These are phyloP conservation scores for Aspergillus carlsbadensis DNA, from an alignment of 495 filamentous ascomycete species.

Conservation along the genomic window DNA sequence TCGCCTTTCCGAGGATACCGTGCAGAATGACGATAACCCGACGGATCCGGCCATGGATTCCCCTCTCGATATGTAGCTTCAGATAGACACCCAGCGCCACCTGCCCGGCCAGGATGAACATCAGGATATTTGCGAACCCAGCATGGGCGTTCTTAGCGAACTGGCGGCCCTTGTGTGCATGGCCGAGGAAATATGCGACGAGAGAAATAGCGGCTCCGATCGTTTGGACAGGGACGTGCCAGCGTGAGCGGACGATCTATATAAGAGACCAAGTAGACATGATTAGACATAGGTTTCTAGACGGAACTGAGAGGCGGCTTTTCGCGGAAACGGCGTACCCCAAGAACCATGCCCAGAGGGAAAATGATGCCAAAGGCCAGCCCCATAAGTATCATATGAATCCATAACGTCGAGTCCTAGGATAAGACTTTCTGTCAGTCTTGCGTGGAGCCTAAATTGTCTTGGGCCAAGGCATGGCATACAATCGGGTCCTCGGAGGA, in stretches of 20 bases:
- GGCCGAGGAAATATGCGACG: slow-evolving; percentile 86
- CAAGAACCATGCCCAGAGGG: slow-evolving; percentile 92
- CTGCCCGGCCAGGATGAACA: slow-evolving; percentile 75
- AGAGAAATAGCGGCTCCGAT: slow-evolving; percentile 72
- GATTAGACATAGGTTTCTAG: slow-evolving; percentile 1
- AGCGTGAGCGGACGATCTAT: slow-evolving; percentile 84
- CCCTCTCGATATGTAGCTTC: slow-evolving; percentile 82
- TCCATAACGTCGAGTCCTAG: slow-evolving; percentile 84
- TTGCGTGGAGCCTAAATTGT: neutral
- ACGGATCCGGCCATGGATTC: slow-evolving; percentile 76
- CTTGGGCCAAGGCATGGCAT: slow-evolving; percentile 19
- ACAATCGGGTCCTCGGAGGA: slow-evolving; percentile 86
- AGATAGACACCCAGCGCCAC: slow-evolving; percentile 82
- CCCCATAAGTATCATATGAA: slow-evolving; percentile 88
- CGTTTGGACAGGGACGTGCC: slow-evolving; percentile 90
- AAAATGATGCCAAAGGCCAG: slow-evolving; percentile 88
- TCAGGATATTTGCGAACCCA: slow-evolving; percentile 72
- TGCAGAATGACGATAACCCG: slow-evolving; percentile 69
- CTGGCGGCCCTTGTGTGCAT: slow-evolving; percentile 83
- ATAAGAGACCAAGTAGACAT: neutral
- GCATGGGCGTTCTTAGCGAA: slow-evolving; percentile 85
- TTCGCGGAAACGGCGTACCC: slow-evolving; percentile 53
- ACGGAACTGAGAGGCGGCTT: neutral
- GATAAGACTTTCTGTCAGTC: slow-evolving; percentile 2
- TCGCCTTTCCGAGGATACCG: slow-evolving; percentile 77